Evolutionary conservation across 805 yeast species (phyloP).

Genomic region (Sugiyamaella chiloensis): DNA sequence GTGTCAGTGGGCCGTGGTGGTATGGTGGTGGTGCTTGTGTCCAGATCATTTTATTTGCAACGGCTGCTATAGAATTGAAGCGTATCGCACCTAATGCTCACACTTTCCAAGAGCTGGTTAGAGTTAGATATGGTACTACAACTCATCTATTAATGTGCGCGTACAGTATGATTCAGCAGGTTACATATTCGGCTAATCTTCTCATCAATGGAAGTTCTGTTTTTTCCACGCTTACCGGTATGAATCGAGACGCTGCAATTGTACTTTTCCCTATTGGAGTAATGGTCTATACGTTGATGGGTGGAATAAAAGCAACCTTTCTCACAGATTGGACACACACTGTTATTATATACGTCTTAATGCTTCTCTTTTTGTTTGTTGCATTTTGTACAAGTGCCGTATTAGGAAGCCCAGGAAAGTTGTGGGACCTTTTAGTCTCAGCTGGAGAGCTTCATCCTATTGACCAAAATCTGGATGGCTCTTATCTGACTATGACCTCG

Average conservation of each 20-base stretch:
- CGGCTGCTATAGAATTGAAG: slow-evolving; percentile 82
- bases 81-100: slow-evolving; percentile 87
- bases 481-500: slow-evolving; percentile 83
- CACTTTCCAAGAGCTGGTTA: slow-evolving; percentile 81
- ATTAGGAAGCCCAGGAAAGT: slow-evolving; percentile 79
- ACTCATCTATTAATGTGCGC: slow-evolving; percentile 51
- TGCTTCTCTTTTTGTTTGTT: slow-evolving; percentile 41
- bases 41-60: slow-evolving; percentile 80
- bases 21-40: slow-evolving; percentile 90
- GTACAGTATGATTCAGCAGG: slow-evolving; percentile 81
- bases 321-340: slow-evolving; percentile 78
- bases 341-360: slow-evolving; percentile 69
- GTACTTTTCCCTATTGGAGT: slow-evolving; percentile 78
- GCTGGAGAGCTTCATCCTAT: slow-evolving; percentile 58
- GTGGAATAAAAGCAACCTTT: slow-evolving; percentile 80
- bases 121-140: slow-evolving; percentile 69
- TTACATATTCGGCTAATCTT: slow-evolving; percentile 84
- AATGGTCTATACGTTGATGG: slow-evolving; percentile 66
- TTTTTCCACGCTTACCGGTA: slow-evolving; percentile 73
- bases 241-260: slow-evolving; percentile 75
- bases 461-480: slow-evolving; percentile 76
- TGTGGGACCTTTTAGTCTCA: slow-evolving; percentile 68
- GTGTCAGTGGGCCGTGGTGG: slow-evolving; percentile 74
- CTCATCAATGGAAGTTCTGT: slow-evolving; percentile 87
- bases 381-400: slow-evolving; percentile 63